Base-by-base conservation (phyloP, 2,329 filamentous ascomycete genomes). In the Penicillium sp. region DNA sequence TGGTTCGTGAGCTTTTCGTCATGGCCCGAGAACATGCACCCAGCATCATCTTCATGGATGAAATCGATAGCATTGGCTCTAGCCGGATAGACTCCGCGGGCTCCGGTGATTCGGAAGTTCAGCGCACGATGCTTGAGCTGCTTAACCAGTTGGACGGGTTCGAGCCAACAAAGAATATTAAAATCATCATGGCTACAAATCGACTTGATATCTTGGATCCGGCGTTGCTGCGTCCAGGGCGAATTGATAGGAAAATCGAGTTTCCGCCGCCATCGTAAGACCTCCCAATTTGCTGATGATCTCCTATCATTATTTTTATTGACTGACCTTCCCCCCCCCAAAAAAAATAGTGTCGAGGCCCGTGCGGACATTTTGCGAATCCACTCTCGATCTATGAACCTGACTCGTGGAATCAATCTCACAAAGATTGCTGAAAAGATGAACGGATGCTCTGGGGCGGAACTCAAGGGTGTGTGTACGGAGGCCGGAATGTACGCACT, bases 1-100 rank as follows among this genome's bases (percentile, higher is more conserved):
- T 99, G 95, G 95, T 99, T 67, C 92, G 95, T 75, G 95, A 99
- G 81, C 86, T 99, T 56, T 99, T 99, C 85, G 91, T 99, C 76
- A 99, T 99, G 95, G 95, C 95, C 30, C 88, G 95, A 80, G 95
- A 99, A 78, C 95, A 99, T 73, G 95, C 95, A 1, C 95, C 95
- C 23, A 96, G 92, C 69, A 99, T 99, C 81, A 99, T 99, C 80
- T 99, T 99, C 85, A 99, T 99, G 95, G 95, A 99, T 79, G 95
- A 99, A 81, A 98, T 99, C 79, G 95, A 99, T 84, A 96, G 92
- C 70, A 99, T 99, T 79, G 95, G 95, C 67, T 97, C 93, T 38
- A 97, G 93, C 64, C 91, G 95, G 80, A 94, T 99, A 58, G 95
- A 99, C 77, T 94, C 94, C 29, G 96, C 91, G 62, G 96, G 92